Evolutionary conservation across 495 filamentous ascomycete species (phyloP).

Genomic region (Penicillium chermesinum): DNA sequence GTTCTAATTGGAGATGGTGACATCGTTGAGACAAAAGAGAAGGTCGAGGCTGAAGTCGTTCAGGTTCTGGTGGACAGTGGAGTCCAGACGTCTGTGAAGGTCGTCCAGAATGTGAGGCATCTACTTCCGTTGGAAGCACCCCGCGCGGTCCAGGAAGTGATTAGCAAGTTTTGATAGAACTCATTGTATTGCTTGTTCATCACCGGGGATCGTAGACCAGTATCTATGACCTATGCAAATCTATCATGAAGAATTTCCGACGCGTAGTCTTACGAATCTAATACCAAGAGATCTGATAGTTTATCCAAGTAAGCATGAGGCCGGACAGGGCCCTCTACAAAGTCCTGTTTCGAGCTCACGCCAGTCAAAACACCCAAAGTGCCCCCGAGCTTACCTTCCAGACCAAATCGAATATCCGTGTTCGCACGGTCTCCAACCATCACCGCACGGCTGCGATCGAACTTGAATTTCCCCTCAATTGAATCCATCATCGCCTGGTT

Average conservation of each 20-base stretch:
- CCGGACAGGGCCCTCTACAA: slow-evolving; percentile 66
- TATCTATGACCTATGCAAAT: background rate
- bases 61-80: slow-evolving; percentile 12
- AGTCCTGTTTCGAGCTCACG: slow-evolving; percentile 72
- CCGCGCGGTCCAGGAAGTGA: background rate
- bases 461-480: slow-evolving; percentile 88
- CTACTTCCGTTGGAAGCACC: background rate
- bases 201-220: too few species aligned
- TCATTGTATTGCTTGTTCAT: too few species aligned
- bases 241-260: background rate
- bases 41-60: slow-evolving; percentile 24
- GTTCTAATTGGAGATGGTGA: slow-evolving; percentile 31
- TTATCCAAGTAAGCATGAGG: slow-evolving; percentile 78
- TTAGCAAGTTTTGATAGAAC: background rate
- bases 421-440: slow-evolving; percentile 96
- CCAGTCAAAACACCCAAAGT: slow-evolving; percentile 90
- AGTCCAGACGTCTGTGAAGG: slow-evolving; percentile 4
- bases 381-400: slow-evolving; percentile 85
- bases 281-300: slow-evolving; percentile 65
- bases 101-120: background rate
- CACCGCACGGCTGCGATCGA: slow-evolving; percentile 79
- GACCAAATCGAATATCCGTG: slow-evolving; percentile 93
- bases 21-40: slow-evolving; percentile 31
- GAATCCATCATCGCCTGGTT: slow-evolving; percentile 99
- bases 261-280: slow-evolving; percentile 8